These are phyloP conservation scores for Anethum foeniculum DNA, from an alignment of 140 eudicot species.

Conservation along the genomic window DNA sequence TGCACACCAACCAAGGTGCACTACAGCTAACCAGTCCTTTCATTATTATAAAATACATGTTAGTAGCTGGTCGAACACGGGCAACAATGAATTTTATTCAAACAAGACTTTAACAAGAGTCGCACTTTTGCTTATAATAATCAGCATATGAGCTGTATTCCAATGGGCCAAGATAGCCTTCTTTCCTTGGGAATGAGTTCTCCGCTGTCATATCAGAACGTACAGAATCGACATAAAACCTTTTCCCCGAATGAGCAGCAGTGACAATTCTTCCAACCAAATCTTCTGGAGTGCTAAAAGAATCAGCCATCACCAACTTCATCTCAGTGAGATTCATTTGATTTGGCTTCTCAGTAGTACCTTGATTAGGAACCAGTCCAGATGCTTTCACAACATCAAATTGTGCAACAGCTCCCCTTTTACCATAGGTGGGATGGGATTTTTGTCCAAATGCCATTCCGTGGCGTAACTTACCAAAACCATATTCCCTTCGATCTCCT, in stretches of 20 bases:
- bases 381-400: constrained; percentile 91
- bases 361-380: constrained; percentile 73
- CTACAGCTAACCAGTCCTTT: constrained; percentile 27
- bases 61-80: constrained; percentile 11
- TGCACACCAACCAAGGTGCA: constrained; percentile 33
- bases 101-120: background rate
- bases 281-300: constrained; percentile 50
- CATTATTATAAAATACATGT: constrained; percentile 16
- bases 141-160: constrained; percentile 98
- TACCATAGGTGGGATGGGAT: constrained; percentile 90
- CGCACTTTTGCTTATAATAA: constrained; percentile 95
- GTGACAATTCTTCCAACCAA: constrained; percentile 86
- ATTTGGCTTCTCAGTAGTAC: constrained; percentile 18
- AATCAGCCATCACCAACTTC: constrained; percentile 84
- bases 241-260: constrained; percentile 98
- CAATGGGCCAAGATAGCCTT: constrained; percentile 96
- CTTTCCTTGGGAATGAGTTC: constrained; percentile 99
- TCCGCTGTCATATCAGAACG: constrained; percentile 92
- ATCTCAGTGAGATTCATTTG: constrained; percentile 34
- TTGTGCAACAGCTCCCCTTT: constrained; percentile 95
- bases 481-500: constrained; percentile 93
- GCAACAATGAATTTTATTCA: background rate
- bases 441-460: constrained; percentile 76
- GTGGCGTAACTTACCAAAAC: constrained; percentile 80
- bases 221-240: constrained; percentile 88